Percentiles rank a stretch among this genome's conserved stretches.
These are phyloP conservation scores for Nicotiana paniculata DNA, from an alignment of 257 asterid species.

Conservation along the genomic window DNA sequence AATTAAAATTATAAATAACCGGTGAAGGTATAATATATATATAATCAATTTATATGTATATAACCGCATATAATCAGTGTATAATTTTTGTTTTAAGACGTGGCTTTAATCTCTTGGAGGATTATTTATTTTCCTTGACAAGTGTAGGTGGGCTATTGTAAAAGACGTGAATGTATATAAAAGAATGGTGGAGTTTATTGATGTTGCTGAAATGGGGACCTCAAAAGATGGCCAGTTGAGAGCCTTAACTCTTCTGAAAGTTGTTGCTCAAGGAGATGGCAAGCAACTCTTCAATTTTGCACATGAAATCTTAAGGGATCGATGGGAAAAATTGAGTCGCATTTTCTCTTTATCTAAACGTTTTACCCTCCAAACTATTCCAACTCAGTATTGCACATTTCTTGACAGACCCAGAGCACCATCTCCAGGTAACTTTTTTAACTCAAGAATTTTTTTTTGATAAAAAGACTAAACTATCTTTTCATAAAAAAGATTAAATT, in stretches of 20 bases:
- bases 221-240: constrained; percentile 44
- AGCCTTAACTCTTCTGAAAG: constrained; percentile 47
- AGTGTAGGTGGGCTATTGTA: constrained; percentile 63
- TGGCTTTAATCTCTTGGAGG: background rate
- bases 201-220: constrained; percentile 35
- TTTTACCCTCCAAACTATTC: constrained; percentile 43
- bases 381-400: constrained; percentile 51
- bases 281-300: constrained; percentile 36
- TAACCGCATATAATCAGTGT: too few relatives aligned
- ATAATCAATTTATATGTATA: too few relatives aligned
- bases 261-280: constrained; percentile 31
- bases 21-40: too few relatives aligned
- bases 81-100: too few relatives aligned
- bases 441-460: background rate
- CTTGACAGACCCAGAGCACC: constrained; percentile 44
- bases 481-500: too few relatives aligned
- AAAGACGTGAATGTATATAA: constrained; percentile 40
- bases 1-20: too few relatives aligned
- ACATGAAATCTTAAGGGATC: constrained; percentile 35
- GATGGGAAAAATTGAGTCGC: constrained; percentile 46
- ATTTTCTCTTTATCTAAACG: constrained; percentile 38
- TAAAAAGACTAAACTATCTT: background rate
- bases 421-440: constrained; percentile 61
- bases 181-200: constrained; percentile 27
- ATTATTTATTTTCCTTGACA: background rate